phyloP scores from a whole-genome alignment of 805 yeast genomes.

The Candida sphagnicola region DNA sequence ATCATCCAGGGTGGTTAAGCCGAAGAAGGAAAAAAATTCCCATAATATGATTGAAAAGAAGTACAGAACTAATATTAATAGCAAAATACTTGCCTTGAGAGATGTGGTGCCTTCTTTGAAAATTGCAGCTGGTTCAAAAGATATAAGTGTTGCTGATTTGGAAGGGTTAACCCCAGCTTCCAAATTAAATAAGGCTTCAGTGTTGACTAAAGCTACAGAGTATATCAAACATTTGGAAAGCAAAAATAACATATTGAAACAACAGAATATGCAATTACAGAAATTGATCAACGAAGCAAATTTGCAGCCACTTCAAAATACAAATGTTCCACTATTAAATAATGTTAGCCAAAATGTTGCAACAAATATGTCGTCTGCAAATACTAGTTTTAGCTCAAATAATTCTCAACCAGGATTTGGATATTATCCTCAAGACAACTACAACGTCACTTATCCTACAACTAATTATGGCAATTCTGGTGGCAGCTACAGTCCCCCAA shows the following conservation, averaged over 20 bases:
- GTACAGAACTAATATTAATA: conserved; percentile 72
- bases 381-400: conserved; percentile 13
- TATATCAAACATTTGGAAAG: conserved; percentile 69
- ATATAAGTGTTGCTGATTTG: conserved; percentile 42
- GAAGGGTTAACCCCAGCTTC: conserved; percentile 77
- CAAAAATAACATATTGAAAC: conserved; percentile 48
- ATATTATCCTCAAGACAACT: conserved; percentile 14
- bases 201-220: conserved; percentile 71
- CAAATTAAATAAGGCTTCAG: conserved; percentile 74
- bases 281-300: conserved; percentile 32
- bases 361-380: conserved; percentile 10
- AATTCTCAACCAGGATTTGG: conserved; percentile 13
- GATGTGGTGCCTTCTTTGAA: conserved; percentile 77
- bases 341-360: too few species aligned
- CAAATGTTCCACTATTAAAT: too few species aligned
- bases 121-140: conserved; percentile 50
- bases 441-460: conserved; percentile 6
- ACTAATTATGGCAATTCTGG: neutral
- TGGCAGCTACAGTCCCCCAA: neutral
- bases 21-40: conserved; percentile 55
- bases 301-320: conserved; percentile 11
- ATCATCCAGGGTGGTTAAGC: conserved; percentile 32
- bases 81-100: conserved; percentile 63
- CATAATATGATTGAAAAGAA: conserved; percentile 82
- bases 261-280: conserved; percentile 44